Evolutionary conservation across 139 green algal species (phyloP).

Genomic region (Nannochloris sp.): DNA sequence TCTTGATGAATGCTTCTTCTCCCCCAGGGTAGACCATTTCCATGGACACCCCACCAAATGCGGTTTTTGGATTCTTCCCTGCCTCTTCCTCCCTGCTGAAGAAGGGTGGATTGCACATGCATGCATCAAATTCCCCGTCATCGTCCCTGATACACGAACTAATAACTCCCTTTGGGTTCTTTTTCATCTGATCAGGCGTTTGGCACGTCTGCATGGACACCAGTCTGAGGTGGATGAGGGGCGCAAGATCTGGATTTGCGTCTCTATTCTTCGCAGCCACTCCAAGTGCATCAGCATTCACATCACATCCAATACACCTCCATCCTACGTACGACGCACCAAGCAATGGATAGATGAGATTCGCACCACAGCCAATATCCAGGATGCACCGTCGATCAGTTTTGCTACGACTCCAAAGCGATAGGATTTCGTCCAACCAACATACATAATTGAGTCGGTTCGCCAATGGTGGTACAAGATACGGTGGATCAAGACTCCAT

Average conservation of each 20-base stretch:
- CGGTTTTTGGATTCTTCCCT: conserved; percentile 69
- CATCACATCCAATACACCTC: conserved; percentile 74
- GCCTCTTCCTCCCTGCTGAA: conserved; percentile 75
- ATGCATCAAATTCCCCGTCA: conserved; percentile 48
- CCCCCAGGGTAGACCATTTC: conserved; percentile 90
- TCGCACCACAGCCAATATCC: conserved; percentile 89
- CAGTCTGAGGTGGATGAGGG: conserved; percentile 48
- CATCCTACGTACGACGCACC: conserved; percentile 72
- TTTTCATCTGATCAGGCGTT: background rate
- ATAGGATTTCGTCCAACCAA: conserved; percentile 84
- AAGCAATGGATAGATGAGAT: conserved; percentile 90
- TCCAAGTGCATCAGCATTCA: conserved; percentile 47
- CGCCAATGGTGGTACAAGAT: conserved; percentile 74
- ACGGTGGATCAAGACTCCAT: conserved; percentile 66
- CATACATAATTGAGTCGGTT: conserved; percentile 87
- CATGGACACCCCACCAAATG: conserved; percentile 51
- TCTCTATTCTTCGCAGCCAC: conserved; percentile 44
- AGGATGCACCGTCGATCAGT: conserved; percentile 40
- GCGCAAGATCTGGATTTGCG: conserved; percentile 56
- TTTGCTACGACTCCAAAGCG: conserved; percentile 34
- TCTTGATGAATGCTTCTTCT: conserved; percentile 75
- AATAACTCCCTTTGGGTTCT: conserved; percentile 26
- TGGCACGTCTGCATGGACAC: conserved; percentile 25
- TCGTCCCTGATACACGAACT: conserved; percentile 29
- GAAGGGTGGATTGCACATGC: conserved; percentile 97